Conservation (phyloP, 2,329 filamentous ascomycete species). For the Blastomyces gilchristii region DNA sequence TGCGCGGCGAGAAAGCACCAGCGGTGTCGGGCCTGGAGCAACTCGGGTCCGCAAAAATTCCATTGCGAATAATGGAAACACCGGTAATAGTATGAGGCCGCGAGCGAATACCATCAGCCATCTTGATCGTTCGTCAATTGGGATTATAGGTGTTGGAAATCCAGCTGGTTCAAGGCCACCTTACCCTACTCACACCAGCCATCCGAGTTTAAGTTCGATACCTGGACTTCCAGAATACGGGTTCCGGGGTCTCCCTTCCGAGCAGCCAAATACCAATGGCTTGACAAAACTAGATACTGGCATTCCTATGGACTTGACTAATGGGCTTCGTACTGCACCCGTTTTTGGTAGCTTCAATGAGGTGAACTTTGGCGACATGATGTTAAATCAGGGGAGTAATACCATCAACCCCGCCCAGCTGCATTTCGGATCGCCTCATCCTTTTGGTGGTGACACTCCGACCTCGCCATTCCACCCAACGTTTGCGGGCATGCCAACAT, state of each 20-base stretch:
- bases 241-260: slow-evolving; percentile 55
- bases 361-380: slow-evolving; percentile 58
- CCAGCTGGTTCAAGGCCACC: slow-evolving; percentile 19
- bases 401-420: slow-evolving; percentile 54
- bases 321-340: slow-evolving; percentile 69
- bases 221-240: slow-evolving; percentile 41
- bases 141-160: slow-evolving; percentile 40
- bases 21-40: slow-evolving; percentile 58
- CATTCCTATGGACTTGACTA: slow-evolving; percentile 55
- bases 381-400: slow-evolving; percentile 53
- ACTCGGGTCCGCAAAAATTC: slow-evolving; percentile 87
- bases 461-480: slow-evolving; percentile 33
- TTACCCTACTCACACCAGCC: slow-evolving; percentile 51
- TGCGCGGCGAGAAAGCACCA: slow-evolving; percentile 71
- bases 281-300: slow-evolving; percentile 75
- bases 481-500: slow-evolving; percentile 46
- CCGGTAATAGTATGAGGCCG: slow-evolving; percentile 58
- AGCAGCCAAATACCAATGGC: slow-evolving; percentile 48
- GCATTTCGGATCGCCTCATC: slow-evolving; percentile 53
- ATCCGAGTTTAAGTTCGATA: slow-evolving; percentile 63
- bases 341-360: slow-evolving; percentile 58
- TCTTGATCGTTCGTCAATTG: slow-evolving; percentile 66
- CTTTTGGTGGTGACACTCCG: slow-evolving; percentile 32
- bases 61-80: slow-evolving; percentile 49
- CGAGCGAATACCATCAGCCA: slow-evolving; percentile 95